Conservation (phyloP, 1,284 basidiomycete species). For the Puccinia triticina region DNA sequence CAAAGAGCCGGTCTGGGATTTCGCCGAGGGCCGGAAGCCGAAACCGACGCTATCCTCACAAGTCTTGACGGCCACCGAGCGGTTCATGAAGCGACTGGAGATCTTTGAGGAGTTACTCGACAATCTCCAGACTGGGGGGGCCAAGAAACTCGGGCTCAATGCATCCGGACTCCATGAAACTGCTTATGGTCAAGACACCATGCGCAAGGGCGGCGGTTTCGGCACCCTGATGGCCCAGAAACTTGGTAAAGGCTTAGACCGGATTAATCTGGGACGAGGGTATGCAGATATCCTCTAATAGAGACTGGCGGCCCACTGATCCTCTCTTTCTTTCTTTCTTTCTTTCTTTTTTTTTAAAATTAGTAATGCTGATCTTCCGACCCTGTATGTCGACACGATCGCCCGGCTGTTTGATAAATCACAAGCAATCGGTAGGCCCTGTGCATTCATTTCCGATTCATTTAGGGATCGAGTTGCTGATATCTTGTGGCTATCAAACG, state of each 20-base stretch:
- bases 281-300: conserved; percentile 59
- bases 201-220: conserved; percentile 68
- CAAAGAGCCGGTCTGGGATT: conserved; percentile 44
- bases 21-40: conserved; percentile 34
- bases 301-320: too few species aligned
- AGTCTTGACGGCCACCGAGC: conserved; percentile 54
- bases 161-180: conserved; percentile 51
- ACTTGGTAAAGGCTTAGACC: conserved; percentile 66
- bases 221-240: conserved; percentile 63
- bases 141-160: conserved; percentile 84
- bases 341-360: background rate
- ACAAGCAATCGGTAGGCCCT: conserved; percentile 69
- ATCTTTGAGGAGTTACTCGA: conserved; percentile 83
- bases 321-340: conserved; percentile 36
- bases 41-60: conserved; percentile 56
- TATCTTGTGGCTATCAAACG: background rate
- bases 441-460: background rate
- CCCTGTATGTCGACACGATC: conserved; percentile 79
- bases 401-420: conserved; percentile 73
- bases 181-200: conserved; percentile 56
- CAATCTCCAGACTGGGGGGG: conserved; percentile 66
- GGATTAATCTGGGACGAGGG: conserved; percentile 88
- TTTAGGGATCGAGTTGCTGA: background rate
- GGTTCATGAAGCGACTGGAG: conserved; percentile 63
- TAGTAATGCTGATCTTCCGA: conserved; percentile 72